A percentile compares a stretch with the other conserved stretches of the same genome.
These are phyloP conservation scores for Candida jianshihensis DNA, from an alignment of 805 yeast genomes.

Conservation along the genomic window DNA sequence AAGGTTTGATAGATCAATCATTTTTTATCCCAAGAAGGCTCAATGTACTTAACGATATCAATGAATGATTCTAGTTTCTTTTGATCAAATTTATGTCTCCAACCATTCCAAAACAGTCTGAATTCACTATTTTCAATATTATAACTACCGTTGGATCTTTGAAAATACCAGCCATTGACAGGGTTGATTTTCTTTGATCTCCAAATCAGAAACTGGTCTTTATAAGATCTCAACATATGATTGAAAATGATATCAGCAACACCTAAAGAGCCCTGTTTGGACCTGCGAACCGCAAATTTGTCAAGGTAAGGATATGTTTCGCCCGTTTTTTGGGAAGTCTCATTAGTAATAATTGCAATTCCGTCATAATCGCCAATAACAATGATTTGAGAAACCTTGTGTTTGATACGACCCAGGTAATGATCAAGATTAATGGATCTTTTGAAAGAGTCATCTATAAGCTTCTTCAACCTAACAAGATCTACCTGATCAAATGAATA, in stretches of 20 bases:
- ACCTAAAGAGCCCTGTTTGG: conserved; percentile 85
- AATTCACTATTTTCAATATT: conserved; percentile 35
- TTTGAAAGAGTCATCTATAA: conserved; percentile 78
- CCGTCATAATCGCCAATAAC: conserved; percentile 95
- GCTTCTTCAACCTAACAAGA: conserved; percentile 44
- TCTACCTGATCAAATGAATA: conserved; percentile 26
- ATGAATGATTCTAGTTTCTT: conserved; percentile 40
- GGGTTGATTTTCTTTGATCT: conserved; percentile 82
- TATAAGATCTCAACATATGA: conserved; percentile 59
- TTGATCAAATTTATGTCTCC: conserved; percentile 15
- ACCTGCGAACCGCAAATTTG: conserved; percentile 83
- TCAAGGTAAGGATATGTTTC: conserved; percentile 70
- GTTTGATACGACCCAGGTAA: conserved; percentile 60
- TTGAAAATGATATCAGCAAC: conserved; percentile 92
- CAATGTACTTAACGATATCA: conserved; percentile 47
- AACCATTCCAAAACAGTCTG: conserved; percentile 39
- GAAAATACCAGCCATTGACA: conserved; percentile 97
- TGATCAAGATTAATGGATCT: conserved; percentile 56
- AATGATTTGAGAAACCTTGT: conserved; percentile 65
- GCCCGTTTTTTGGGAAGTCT: conserved; percentile 26
- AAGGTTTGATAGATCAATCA: neutral
- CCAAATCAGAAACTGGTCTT: conserved; percentile 71
- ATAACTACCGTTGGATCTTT: conserved; percentile 70
- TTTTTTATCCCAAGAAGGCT: conserved; percentile 39
- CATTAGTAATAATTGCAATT: conserved; percentile 89